A percentile compares a stretch with the other conserved stretches of the same genome.
These are phyloP conservation scores for Eimeria falciformis DNA, from an alignment of 169 alveolate genomes.

Conservation along the genomic window DNA sequence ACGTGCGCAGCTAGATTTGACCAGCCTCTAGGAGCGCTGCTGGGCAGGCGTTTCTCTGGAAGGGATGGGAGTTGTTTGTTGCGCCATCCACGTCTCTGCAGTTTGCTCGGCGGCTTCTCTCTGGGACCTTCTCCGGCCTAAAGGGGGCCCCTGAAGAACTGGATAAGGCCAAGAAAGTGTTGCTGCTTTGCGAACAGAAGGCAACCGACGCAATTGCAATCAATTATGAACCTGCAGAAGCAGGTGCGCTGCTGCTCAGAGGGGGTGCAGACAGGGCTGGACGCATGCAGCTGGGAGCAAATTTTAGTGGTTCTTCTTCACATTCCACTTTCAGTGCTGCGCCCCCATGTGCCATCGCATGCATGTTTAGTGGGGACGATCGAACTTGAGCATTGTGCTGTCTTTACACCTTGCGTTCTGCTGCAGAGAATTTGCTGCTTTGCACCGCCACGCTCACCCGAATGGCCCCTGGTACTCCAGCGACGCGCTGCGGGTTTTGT, in stretches of 20 bases:
- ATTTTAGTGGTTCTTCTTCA: too few relatives aligned
- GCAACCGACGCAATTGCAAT: constrained; percentile 83
- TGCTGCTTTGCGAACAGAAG: constrained; percentile 83
- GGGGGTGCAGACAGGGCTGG: too few relatives aligned
- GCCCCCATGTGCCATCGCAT: too few relatives aligned
- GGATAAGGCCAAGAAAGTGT: constrained; percentile 81
- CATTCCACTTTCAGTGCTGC: too few relatives aligned
- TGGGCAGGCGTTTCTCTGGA: not conserved
- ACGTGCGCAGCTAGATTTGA: too few relatives aligned
- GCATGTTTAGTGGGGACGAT: too few relatives aligned
- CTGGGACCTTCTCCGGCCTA: constrained; percentile 54
- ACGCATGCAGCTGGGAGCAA: too few relatives aligned
- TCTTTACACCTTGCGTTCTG: not conserved
- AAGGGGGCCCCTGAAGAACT: constrained; percentile 73
- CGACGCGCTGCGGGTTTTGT: constrained; percentile 77
- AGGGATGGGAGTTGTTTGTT: not conserved
- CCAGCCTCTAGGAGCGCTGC: too few relatives aligned
- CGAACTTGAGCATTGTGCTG: too few relatives aligned
- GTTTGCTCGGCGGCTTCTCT: constrained; percentile 75
- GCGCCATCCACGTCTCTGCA: constrained; percentile 35
- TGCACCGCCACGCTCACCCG: constrained; percentile 69
- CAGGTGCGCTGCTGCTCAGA: constrained; percentile 25
- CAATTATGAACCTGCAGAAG: constrained; percentile 81
- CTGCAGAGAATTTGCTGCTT: constrained; percentile 63
- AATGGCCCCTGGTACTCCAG: constrained; percentile 75